Conservation (phyloP, 108 stramenopile genomes). For the Skeletonema marinoi region DNA sequence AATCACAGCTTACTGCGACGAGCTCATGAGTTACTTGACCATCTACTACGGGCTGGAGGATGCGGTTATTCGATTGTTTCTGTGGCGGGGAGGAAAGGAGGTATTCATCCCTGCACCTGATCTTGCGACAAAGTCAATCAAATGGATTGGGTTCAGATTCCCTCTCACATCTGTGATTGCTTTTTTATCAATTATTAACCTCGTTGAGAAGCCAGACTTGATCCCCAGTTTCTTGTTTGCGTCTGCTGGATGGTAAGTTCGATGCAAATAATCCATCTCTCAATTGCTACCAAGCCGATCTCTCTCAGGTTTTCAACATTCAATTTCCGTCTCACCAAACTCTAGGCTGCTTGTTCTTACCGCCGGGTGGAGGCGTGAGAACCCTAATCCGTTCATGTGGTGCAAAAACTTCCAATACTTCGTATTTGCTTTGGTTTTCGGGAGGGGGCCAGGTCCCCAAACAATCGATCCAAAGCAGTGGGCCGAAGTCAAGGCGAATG, state of each 20-base stretch:
- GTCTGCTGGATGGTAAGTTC: conserved; percentile 40
- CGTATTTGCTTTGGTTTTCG: conserved; percentile 46
- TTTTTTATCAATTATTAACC: conserved; percentile 48
- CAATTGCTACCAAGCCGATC: too few species aligned
- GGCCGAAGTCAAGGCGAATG: conserved; percentile 48
- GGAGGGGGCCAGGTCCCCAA: conserved; percentile 37
- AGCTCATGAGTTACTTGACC: conserved; percentile 29
- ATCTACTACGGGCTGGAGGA: conserved; percentile 59
- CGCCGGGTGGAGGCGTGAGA: too few species aligned
- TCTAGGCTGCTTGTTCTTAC: too few species aligned
- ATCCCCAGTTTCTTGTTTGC: conserved; percentile 70
- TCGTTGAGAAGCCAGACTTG: conserved; percentile 71
- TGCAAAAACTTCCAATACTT: conserved; percentile 51
- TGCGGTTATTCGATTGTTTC: conserved; percentile 55
- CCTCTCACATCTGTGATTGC: conserved; percentile 67
- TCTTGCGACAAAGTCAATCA: conserved; percentile 2
- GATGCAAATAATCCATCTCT: too few species aligned
- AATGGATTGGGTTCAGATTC: conserved; percentile 27
- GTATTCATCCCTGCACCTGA: conserved; percentile 23
- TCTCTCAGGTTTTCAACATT: too few species aligned
- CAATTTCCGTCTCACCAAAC: too few species aligned
- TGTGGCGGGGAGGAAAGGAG: conserved; percentile 70
- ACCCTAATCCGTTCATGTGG: too few species aligned
- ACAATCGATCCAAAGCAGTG: conserved; percentile 25
- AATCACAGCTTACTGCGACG: conserved; percentile 37